These are phyloP conservation scores for Cicer judaicum DNA, from an alignment of 306 rosid genomes.

Conservation along the genomic window DNA sequence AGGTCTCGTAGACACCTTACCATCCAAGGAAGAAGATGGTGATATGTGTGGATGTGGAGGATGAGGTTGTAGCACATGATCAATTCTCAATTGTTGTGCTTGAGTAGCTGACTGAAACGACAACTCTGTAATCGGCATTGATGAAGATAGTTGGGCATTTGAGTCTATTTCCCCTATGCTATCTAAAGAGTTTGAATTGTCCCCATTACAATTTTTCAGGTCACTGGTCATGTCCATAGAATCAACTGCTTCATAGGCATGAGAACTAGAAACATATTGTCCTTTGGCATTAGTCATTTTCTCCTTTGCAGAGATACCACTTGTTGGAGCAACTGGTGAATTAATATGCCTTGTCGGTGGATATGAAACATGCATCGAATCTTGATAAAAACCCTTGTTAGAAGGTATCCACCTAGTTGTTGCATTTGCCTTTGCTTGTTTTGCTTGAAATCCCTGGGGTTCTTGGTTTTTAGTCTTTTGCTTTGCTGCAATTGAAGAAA, in stretches of 20 bases:
- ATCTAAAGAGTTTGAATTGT: slow-evolving; percentile 53
- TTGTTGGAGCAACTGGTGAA: slow-evolving; percentile 56
- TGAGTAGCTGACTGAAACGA: slow-evolving; percentile 41
- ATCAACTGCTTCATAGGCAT: slow-evolving; percentile 44
- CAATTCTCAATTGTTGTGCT: slow-evolving; percentile 30
- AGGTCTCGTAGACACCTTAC: slow-evolving; percentile 35
- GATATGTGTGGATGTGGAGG: slow-evolving; percentile 32
- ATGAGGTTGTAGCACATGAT: slow-evolving; percentile 43
- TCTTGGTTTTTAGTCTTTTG: slow-evolving; percentile 66
- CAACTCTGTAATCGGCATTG: slow-evolving; percentile 49
- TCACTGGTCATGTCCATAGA: slow-evolving; percentile 55
- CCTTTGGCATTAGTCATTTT: slow-evolving; percentile 53
- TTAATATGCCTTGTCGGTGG: slow-evolving; percentile 67
- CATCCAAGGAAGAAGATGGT: slow-evolving; percentile 36
- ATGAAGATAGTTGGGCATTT: slow-evolving; percentile 43
- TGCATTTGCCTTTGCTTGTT: slow-evolving; percentile 63
- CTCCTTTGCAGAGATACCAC: slow-evolving; percentile 52
- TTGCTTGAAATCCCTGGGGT: slow-evolving; percentile 55
- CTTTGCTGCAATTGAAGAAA: slow-evolving; percentile 50
- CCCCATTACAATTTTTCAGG: slow-evolving; percentile 48
- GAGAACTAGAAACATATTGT: slow-evolving; percentile 51
- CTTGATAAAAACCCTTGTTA: slow-evolving; percentile 64
- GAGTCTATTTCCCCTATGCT: slow-evolving; percentile 51
- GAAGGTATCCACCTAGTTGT: slow-evolving; percentile 75
- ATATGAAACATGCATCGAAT: slow-evolving; percentile 71